Evolutionary conservation across 768 basidiomycete genomes (phyloP).

Genomic region (Trametes meyenii): DNA sequence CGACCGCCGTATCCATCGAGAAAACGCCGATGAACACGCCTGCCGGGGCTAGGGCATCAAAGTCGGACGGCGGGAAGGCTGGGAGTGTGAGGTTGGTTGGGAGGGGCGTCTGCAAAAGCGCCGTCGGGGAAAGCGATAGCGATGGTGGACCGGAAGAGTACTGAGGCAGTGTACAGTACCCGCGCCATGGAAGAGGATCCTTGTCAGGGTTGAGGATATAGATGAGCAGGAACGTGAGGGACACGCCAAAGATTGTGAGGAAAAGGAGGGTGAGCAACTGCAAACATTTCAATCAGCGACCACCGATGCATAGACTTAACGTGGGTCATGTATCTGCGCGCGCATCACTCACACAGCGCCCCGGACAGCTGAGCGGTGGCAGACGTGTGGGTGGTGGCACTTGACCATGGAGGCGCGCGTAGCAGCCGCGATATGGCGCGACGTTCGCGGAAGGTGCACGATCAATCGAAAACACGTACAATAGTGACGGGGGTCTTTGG

Average conservation of each 20-base stretch:
- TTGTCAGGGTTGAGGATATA: slow-evolving; percentile 97
- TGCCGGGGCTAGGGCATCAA: slow-evolving; percentile 78
- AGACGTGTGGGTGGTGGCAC: neutral
- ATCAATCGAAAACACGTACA: slow-evolving; percentile 46
- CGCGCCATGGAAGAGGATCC: slow-evolving; percentile 90
- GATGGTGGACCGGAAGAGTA: slow-evolving; percentile 48
- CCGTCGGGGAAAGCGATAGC: slow-evolving; percentile 41
- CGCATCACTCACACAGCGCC: too few relatives aligned
- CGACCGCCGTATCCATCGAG: slow-evolving; percentile 81
- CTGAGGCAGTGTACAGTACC: slow-evolving; percentile 81
- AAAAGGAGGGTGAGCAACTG: slow-evolving; percentile 74
- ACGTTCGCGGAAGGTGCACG: neutral
- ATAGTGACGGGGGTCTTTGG: slow-evolving; percentile 82
- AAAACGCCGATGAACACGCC: slow-evolving; percentile 91
- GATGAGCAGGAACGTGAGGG: slow-evolving; percentile 84
- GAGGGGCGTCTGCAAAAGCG: slow-evolving; percentile 44
- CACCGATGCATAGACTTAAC: neutral
- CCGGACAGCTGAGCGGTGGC: neutral
- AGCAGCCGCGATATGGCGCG: neutral
- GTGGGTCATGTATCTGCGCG: neutral
- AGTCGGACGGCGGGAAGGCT: slow-evolving; percentile 71
- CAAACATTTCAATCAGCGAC: slow-evolving; percentile 2
- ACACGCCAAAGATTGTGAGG: slow-evolving; percentile 79
- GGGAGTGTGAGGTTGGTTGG: slow-evolving; percentile 37
- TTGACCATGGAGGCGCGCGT: neutral